A percentile compares a stretch with the other conserved stretches of the same genome.
These are phyloP conservation scores for Lentinula guzmanii DNA, from an alignment of 768 basidiomycete species.

Conservation along the genomic window DNA sequence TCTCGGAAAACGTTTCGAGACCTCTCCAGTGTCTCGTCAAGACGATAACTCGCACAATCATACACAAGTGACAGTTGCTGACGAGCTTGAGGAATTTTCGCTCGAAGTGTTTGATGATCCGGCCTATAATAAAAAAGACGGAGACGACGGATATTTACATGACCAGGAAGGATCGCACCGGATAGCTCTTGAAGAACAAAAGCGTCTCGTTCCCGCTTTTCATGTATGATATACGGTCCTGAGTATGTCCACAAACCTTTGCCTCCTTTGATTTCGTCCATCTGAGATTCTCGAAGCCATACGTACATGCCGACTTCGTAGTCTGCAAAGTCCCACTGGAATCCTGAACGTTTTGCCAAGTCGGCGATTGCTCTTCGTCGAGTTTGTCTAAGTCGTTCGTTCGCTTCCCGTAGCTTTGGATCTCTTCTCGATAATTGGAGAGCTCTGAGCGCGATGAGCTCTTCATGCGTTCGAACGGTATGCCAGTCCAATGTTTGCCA, in stretches of 20 bases:
- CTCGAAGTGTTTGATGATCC: not conserved
- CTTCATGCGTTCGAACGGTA: constrained; percentile 13
- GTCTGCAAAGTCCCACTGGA: constrained; percentile 10
- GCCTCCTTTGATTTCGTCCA: constrained; percentile 22
- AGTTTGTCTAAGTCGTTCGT: constrained; percentile 7
- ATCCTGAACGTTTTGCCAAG: constrained; percentile 12
- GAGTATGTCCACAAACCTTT: constrained; percentile 21
- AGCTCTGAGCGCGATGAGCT: constrained; percentile 18
- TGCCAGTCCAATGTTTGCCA: constrained; percentile 23
- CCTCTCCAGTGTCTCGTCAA: too few species aligned
- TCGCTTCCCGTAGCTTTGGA: constrained; percentile 9
- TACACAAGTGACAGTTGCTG: too few species aligned
- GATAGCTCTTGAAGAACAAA: constrained; percentile 3
- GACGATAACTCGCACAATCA: too few species aligned
- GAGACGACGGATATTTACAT: not conserved
- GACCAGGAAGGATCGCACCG: constrained; percentile 5
- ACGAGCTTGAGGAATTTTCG: too few species aligned
- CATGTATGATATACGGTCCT: constrained; percentile 18
- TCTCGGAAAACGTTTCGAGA: too few species aligned
- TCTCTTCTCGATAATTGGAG: constrained; percentile 17
- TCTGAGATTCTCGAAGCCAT: constrained; percentile 21
- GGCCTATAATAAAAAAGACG: constrained; percentile 6
- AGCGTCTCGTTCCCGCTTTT: not conserved
- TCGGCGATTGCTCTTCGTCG: constrained; percentile 8
- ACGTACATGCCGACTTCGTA: constrained; percentile 24